Evolutionary conservation across 2,329 filamentous ascomycete genomes (phyloP).

Genomic region (Trichoderma sp.): DNA sequence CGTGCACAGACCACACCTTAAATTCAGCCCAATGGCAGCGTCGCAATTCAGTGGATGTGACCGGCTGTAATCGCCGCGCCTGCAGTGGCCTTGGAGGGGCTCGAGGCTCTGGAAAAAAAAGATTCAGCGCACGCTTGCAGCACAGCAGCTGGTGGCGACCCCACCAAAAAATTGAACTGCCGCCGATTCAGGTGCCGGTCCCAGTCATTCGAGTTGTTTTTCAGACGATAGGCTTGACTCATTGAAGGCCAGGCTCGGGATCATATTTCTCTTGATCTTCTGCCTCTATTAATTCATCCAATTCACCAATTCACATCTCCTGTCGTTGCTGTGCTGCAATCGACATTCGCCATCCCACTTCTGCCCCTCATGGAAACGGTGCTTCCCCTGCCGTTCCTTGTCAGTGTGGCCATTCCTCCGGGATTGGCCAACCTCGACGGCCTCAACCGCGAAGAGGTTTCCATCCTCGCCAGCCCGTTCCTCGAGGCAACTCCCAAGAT

Average conservation of each 20-base stretch:
- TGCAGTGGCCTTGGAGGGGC: constrained; percentile 3
- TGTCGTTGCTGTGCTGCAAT: background rate
- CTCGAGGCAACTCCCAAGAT: constrained; percentile 51
- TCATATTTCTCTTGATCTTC: background rate
- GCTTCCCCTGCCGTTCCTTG: constrained; percentile 60
- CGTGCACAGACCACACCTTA: constrained; percentile 38
- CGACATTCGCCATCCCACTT: background rate
- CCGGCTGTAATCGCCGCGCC: background rate
- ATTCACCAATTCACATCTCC: background rate
- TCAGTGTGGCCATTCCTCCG: constrained; percentile 53
- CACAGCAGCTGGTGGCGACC: constrained; percentile 12
- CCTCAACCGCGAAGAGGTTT: constrained; percentile 55
- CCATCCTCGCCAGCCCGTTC: constrained; percentile 58
- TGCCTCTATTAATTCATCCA: background rate
- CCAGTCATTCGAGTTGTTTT: constrained; percentile 16
- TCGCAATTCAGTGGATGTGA: background rate
- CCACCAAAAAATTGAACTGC: constrained; percentile 22
- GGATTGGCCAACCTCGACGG: constrained; percentile 50
- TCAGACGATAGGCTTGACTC: constrained; percentile 15
- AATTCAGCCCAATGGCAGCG: constrained; percentile 19
- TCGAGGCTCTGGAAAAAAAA: background rate
- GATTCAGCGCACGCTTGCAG: constrained; percentile 1
- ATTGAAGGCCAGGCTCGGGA: background rate
- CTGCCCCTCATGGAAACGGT: constrained; percentile 57
- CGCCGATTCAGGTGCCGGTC: constrained; percentile 19